phyloP scores from a whole-genome alignment of 2,329 filamentous ascomycete genomes.

The Colletotrichum kahawae region DNA sequence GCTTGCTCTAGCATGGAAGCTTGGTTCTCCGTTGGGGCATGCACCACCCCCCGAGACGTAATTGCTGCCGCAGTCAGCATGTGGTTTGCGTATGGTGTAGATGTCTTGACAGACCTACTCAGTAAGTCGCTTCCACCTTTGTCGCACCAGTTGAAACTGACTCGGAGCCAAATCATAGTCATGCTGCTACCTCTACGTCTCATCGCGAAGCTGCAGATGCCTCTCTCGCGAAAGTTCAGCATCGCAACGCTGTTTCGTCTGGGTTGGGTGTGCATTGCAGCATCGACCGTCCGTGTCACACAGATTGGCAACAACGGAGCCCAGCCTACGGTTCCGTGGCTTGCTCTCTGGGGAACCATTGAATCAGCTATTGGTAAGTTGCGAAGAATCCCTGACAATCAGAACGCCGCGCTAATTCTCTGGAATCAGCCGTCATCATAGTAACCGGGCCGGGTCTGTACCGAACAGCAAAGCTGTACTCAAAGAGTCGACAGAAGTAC shows the following conservation, averaged over 20 bases:
- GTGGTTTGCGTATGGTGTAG: constrained; percentile 21
- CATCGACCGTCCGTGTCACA: constrained; percentile 17
- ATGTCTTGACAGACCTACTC: constrained; percentile 20
- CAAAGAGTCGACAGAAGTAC: neutral
- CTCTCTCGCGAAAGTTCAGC: constrained; percentile 15
- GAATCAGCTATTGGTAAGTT: neutral
- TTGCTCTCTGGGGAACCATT: neutral
- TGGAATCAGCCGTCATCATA: neutral
- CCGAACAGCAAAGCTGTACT: neutral
- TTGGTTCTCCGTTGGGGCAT: constrained; percentile 19
- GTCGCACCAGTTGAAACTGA: neutral
- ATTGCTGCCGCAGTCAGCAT: constrained; percentile 18
- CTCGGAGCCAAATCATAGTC: neutral
- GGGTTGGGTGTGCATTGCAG: constrained; percentile 21
- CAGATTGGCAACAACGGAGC: constrained; percentile 8
- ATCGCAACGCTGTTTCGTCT: constrained; percentile 20
- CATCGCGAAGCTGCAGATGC: constrained; percentile 19
- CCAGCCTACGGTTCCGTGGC: neutral
- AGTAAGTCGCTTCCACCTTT: neutral
- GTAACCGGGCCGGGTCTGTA: neutral
- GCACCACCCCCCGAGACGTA: constrained; percentile 14
- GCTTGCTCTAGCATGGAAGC: constrained; percentile 21
- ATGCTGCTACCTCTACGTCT: constrained; percentile 15
- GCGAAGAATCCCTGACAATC: too few relatives aligned
- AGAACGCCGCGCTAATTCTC: too few relatives aligned